Conservation (phyloP, 2,329 filamentous ascomycete species). For the Neurospora crassa region DNA sequence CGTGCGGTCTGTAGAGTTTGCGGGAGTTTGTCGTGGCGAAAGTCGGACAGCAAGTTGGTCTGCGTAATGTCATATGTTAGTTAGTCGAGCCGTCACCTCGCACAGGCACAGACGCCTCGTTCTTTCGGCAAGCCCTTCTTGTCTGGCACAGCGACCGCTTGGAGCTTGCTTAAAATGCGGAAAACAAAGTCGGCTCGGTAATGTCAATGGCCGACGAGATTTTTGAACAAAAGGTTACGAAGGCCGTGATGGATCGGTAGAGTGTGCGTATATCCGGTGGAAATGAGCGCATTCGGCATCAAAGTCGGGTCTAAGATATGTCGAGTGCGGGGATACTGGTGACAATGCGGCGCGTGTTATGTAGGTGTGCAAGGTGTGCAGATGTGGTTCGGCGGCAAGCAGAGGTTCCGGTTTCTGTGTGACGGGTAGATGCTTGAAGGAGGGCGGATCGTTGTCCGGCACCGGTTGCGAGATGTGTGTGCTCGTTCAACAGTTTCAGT, state of each 20-base stretch:
- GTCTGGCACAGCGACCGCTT: background rate
- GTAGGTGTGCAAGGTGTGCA: slow-evolving; percentile 5
- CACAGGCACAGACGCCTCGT: slow-evolving; percentile 4
- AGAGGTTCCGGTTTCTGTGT: slow-evolving; percentile 6
- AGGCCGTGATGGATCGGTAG: background rate
- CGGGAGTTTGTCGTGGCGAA: slow-evolving; percentile 14
- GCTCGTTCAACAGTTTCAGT: slow-evolving; percentile 8
- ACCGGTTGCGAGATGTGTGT: slow-evolving; percentile 7
- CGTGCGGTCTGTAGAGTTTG: background rate
- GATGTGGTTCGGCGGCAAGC: slow-evolving; percentile 3
- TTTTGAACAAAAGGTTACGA: background rate
- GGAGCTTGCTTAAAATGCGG: background rate
- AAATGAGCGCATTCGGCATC: background rate
- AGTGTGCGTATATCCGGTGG: background rate
- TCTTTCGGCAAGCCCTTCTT: background rate
- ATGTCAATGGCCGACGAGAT: background rate
- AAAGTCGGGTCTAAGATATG: background rate
- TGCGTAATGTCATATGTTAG: slow-evolving; percentile 22
- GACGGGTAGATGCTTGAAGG: slow-evolving; percentile 1
- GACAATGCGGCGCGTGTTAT: slow-evolving; percentile 14
- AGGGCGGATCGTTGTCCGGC: slow-evolving; percentile 7
- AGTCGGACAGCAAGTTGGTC: slow-evolving; percentile 19
- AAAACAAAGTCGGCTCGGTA: background rate
- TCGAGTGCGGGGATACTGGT: slow-evolving; percentile 1
- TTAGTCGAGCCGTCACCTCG: slow-evolving; percentile 14